Percentiles rank a stretch among this genome's conserved stretches.
Evolutionary conservation across 2,329 filamentous ascomycete species (phyloP).

Genomic region (Sordariomycetes sp.): DNA sequence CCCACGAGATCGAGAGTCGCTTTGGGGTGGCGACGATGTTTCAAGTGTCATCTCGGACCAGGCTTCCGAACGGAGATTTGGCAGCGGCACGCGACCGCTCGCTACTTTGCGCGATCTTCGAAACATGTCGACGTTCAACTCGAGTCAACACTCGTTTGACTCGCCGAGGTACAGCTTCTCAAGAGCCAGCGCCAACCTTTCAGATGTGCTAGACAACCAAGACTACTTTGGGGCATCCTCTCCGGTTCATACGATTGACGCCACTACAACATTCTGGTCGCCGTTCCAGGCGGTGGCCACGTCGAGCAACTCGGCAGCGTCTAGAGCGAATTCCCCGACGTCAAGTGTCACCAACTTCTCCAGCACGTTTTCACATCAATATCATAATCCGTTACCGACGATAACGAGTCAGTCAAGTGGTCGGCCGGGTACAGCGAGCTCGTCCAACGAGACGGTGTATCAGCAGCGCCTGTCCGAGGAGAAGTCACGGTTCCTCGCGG

Average conservation of each 20-base stretch:
- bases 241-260: conserved; percentile 62
- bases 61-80: conserved; percentile 33
- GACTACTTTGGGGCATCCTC: conserved; percentile 62
- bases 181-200: conserved; percentile 43
- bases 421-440: conserved; percentile 55
- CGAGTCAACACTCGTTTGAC: conserved; percentile 60
- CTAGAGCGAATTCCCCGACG: conserved; percentile 49
- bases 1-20: conserved; percentile 33
- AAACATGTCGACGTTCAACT: conserved; percentile 47
- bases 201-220: conserved; percentile 58
- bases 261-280: conserved; percentile 79
- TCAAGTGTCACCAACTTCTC: conserved; percentile 50
- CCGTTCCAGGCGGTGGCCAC: conserved; percentile 62
- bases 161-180: conserved; percentile 54
- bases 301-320: conserved; percentile 49
- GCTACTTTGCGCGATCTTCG: conserved; percentile 48
- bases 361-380: conserved; percentile 32
- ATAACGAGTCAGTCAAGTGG: conserved; percentile 36
- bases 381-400: conserved; percentile 29
- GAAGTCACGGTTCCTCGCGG: conserved; percentile 67
- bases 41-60: conserved; percentile 43
- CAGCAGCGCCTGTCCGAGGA: conserved; percentile 53
- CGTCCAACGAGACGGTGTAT: conserved; percentile 57
- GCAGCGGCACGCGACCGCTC: conserved; percentile 28
- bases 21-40: conserved; percentile 36